Conservation (phyloP, 2,329 filamentous ascomycete species). For the Calonectria fujianensis region DNA sequence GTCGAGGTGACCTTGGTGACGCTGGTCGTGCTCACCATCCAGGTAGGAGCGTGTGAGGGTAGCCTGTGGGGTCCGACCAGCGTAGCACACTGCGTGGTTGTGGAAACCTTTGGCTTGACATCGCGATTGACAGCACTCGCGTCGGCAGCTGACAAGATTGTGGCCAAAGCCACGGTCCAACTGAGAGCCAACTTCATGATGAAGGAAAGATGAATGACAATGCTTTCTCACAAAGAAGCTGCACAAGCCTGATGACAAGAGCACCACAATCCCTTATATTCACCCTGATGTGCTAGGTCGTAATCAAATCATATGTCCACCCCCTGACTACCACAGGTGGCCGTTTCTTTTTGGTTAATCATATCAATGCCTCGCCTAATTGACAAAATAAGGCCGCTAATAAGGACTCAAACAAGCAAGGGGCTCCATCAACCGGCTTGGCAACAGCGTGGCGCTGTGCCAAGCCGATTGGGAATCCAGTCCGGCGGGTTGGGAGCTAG, state of each 20-base stretch:
- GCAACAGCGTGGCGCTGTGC: background rate
- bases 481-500: background rate
- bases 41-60: background rate
- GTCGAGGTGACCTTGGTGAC: background rate
- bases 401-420: background rate
- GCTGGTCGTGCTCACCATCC: background rate
- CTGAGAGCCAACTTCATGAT: background rate
- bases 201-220: background rate
- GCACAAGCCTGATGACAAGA: background rate
- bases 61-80: background rate
- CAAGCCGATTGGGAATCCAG: background rate
- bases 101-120: background rate
- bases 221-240: background rate
- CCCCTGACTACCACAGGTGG: conserved; percentile 5
- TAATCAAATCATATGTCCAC: background rate
- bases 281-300: background rate
- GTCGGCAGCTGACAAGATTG: background rate
- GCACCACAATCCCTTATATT: background rate
- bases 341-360: background rate
- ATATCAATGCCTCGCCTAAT: background rate
- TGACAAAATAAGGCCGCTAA: background rate
- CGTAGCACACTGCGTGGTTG: conserved; percentile 1
- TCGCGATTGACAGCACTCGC: background rate
- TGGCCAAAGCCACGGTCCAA: conserved; percentile 9
- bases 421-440: background rate